These are phyloP conservation scores for Scedosporium minutisporum DNA, from an alignment of 2,329 filamentous ascomycete genomes.

Conservation along the genomic window DNA sequence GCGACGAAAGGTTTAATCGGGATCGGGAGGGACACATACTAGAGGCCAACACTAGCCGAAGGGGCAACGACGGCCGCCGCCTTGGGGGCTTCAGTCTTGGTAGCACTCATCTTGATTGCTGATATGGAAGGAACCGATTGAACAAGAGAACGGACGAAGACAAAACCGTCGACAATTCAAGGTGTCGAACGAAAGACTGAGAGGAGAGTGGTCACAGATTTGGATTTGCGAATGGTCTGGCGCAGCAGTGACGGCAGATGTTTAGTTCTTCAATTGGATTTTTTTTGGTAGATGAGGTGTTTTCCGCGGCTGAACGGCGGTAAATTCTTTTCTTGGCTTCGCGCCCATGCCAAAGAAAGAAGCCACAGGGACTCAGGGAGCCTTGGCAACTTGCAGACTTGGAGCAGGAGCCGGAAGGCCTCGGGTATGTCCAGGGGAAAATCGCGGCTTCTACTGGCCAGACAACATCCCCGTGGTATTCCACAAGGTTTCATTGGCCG, in stretches of 20 bases:
- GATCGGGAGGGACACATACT: constrained; percentile 1
- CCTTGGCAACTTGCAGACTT: background rate
- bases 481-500: background rate
- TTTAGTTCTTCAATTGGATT: background rate
- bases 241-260: background rate
- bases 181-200: background rate
- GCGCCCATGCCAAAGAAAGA: background rate
- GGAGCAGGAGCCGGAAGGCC: background rate
- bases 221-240: background rate
- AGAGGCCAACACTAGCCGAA: constrained; percentile 7
- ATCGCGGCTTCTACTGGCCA: background rate
- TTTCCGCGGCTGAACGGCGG: constrained; percentile 2
- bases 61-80: constrained; percentile 2
- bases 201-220: constrained; percentile 1
- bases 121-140: background rate
- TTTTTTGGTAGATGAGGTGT: background rate
- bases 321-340: background rate
- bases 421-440: background rate
- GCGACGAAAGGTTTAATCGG: background rate
- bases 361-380: background rate
- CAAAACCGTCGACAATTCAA: background rate
- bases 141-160: background rate
- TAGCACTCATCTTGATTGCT: constrained; percentile 4
- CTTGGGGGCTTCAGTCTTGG: background rate
- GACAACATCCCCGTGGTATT: background rate